Percentiles rank a stretch among this genome's conserved stretches.
These are phyloP conservation scores for Phylloporus scabripes DNA, from an alignment of 768 basidiomycete genomes.

Conservation along the genomic window DNA sequence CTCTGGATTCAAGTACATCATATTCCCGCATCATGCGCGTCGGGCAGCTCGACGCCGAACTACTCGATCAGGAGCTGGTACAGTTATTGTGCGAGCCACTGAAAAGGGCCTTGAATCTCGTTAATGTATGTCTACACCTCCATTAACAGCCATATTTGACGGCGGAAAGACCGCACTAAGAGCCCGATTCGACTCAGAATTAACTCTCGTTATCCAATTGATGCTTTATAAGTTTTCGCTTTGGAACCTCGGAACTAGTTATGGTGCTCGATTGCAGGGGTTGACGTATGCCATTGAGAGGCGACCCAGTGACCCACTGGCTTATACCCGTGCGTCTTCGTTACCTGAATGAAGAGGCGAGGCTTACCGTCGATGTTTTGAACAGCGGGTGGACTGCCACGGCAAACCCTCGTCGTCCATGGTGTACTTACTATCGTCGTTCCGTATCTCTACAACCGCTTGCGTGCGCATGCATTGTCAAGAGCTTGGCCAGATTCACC, in stretches of 20 bases:
- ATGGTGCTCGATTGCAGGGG: constrained; percentile 80
- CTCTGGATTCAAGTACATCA: constrained; percentile 32
- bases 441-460: constrained; percentile 73
- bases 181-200: constrained; percentile 66
- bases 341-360: neutral
- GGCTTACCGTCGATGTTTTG: neutral
- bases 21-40: constrained; percentile 64
- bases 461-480: constrained; percentile 73
- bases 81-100: constrained; percentile 81
- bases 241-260: constrained; percentile 75
- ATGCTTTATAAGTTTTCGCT: constrained; percentile 77
- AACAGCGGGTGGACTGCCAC: constrained; percentile 63
- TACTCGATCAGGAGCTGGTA: constrained; percentile 85
- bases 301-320: neutral
- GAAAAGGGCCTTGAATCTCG: constrained; percentile 57
- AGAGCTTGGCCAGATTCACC: constrained; percentile 90
- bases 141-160: constrained; percentile 13
- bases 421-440: constrained; percentile 65
- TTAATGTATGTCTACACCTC: constrained; percentile 48
- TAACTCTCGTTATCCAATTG: constrained; percentile 63
- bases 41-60: constrained; percentile 85
- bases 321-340: constrained; percentile 22
- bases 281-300: constrained; percentile 48
- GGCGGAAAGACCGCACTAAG: constrained; percentile 48
- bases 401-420: constrained; percentile 57